phyloP scores from a whole-genome alignment of 345 rosid species.

The Populus davidiana region DNA sequence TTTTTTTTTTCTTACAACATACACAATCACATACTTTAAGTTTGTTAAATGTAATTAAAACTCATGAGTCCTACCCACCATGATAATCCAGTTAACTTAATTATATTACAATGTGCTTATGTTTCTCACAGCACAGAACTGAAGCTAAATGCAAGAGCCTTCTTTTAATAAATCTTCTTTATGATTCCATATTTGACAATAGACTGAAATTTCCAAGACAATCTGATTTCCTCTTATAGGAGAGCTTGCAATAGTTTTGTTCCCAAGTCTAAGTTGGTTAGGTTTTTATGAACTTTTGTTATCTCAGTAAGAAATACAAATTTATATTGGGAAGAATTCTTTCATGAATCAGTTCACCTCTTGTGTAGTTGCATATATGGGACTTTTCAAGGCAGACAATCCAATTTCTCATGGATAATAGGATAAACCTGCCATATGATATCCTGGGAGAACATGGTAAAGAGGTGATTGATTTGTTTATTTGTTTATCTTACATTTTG shows the following conservation, averaged over 20 bases:
- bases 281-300: neutral
- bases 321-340: neutral
- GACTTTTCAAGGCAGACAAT: conserved; percentile 85
- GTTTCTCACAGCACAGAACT: neutral
- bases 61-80: neutral
- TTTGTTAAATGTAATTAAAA: too few species aligned
- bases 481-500: neutral
- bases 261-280: conserved; percentile 64
- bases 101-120: neutral
- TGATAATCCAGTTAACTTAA: neutral
- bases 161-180: neutral
- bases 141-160: neutral
- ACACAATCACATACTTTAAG: neutral
- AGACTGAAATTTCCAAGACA: conserved; percentile 49
- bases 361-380: conserved; percentile 77
- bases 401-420: conserved; percentile 47
- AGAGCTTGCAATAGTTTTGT: conserved; percentile 79
- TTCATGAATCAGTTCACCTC: conserved; percentile 12
- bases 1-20: neutral
- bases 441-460: neutral
- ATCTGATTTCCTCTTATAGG: conserved; percentile 52
- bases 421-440: conserved; percentile 34
- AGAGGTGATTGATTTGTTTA: conserved; percentile 7
- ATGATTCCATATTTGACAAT: neutral
- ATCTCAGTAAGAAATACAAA: neutral